Evolutionary conservation across 495 filamentous ascomycete species (phyloP).

Genomic region (Penicillium lividum): DNA sequence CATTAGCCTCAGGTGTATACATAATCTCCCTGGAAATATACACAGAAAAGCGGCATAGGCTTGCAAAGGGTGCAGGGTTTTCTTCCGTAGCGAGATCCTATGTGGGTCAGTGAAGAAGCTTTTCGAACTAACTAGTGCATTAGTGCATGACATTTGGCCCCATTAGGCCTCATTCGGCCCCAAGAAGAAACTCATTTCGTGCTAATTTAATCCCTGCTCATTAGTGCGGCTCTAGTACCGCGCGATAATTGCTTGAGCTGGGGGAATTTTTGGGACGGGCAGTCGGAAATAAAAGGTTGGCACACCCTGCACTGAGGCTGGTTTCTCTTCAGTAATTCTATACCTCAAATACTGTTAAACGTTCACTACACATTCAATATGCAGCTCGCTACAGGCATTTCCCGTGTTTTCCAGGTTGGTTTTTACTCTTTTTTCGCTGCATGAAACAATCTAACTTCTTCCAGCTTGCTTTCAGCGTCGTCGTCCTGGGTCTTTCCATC

Average conservation of each 20-base stretch:
- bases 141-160: not conserved
- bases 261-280: not conserved
- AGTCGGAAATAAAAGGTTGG: not conserved
- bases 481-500: conserved; percentile 50
- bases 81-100: not conserved
- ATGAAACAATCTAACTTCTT: not conserved
- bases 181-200: not conserved
- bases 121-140: not conserved
- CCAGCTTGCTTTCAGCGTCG: conserved; percentile 45
- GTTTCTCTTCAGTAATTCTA: not conserved
- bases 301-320: not conserved
- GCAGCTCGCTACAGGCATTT: conserved; percentile 7
- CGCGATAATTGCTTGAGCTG: not conserved
- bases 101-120: not conserved
- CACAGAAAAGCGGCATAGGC: not conserved
- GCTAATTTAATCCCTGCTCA: not conserved
- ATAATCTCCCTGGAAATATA: not conserved
- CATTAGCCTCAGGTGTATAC: not conserved
- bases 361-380: conserved; percentile 6
- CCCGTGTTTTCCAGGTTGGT: conserved; percentile 10
- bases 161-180: not conserved
- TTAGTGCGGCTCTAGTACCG: not conserved
- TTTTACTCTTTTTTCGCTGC: not conserved
- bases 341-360: too few relatives aligned
- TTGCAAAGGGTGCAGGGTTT: not conserved